A percentile compares a stretch with the other conserved stretches of the same genome.
Conservation (phyloP, 2,329 filamentous ascomycete genomes). For the Ophiostoma sp. region DNA sequence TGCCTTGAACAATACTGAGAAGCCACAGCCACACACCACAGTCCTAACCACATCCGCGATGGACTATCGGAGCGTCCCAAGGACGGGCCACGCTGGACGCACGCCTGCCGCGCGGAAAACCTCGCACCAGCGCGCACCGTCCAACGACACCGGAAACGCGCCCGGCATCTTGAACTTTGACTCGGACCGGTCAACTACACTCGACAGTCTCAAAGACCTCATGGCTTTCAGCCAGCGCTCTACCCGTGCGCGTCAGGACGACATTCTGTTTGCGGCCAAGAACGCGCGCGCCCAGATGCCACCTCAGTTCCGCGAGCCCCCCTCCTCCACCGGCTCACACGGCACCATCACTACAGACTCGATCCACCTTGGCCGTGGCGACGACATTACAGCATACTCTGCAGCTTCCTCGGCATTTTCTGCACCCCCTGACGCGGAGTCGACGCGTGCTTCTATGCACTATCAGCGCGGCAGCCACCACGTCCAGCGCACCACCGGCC, state of each 20-base stretch:
- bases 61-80: conserved; percentile 19
- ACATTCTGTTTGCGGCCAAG: conserved; percentile 24
- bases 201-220: conserved; percentile 26
- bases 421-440: conserved; percentile 26
- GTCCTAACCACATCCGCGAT: conserved; percentile 1
- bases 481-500: conserved; percentile 24
- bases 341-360: conserved; percentile 27
- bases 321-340: conserved; percentile 28
- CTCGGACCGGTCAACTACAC: conserved; percentile 26
- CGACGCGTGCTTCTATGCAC: conserved; percentile 25
- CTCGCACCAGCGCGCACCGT: conserved; percentile 2
- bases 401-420: conserved; percentile 23
- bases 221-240: conserved; percentile 25
- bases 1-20: not conserved
- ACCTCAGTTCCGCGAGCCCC: conserved; percentile 26
- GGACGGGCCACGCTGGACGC: conserved; percentile 19
- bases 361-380: conserved; percentile 15
- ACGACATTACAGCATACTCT: conserved; percentile 19
- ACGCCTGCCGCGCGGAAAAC: conserved; percentile 15
- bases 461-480: conserved; percentile 25
- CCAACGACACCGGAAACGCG: conserved; percentile 8
- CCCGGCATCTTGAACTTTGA: conserved; percentile 22
- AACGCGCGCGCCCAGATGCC: conserved; percentile 25
- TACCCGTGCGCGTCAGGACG: conserved; percentile 37
- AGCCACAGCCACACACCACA: not conserved